Percentiles rank a stretch among this genome's conserved stretches.
phyloP scores from a whole-genome alignment of 2,329 filamentous ascomycete species.

The Ramichloridium luteum region DNA sequence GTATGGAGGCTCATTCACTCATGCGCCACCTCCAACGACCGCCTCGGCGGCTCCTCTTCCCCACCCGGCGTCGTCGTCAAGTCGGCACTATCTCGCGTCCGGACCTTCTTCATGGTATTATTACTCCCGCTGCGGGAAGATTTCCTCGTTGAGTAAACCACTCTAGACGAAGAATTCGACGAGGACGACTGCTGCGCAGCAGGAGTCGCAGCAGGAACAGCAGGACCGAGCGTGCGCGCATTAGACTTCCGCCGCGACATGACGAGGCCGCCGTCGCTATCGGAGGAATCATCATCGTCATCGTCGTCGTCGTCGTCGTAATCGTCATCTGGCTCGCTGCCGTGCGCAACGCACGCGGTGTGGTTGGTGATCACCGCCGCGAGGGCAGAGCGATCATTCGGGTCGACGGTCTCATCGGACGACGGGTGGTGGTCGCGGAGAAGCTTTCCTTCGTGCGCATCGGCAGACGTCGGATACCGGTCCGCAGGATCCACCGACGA shows the following conservation, averaged over 20 bases:
- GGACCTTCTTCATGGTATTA: slow-evolving; percentile 39
- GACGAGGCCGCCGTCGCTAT: slow-evolving; percentile 29
- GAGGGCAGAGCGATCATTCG: background rate
- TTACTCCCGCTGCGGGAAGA: slow-evolving; percentile 37
- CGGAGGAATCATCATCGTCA: slow-evolving; percentile 28
- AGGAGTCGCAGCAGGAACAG: background rate
- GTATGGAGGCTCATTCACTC: too few relatives aligned
- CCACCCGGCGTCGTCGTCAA: too few relatives aligned
- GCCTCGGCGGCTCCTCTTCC: too few relatives aligned
- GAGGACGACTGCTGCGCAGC: too few relatives aligned
- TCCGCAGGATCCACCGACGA: slow-evolving; percentile 30
- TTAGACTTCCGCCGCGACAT: slow-evolving; percentile 25
- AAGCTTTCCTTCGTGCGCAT: too few relatives aligned
- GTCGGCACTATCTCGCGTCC: slow-evolving; percentile 20
- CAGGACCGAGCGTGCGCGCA: slow-evolving; percentile 2
- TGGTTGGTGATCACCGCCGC: background rate
- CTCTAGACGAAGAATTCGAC: background rate
- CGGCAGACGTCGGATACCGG: background rate
- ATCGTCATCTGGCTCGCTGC: slow-evolving; percentile 15
- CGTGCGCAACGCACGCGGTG: slow-evolving; percentile 7
- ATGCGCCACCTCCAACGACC: too few relatives aligned
- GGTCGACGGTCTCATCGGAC: background rate
- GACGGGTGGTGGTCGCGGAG: background rate
- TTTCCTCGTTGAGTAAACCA: slow-evolving; percentile 21
- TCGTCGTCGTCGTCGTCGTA: slow-evolving; percentile 19